These are phyloP conservation scores for Pseudoturritis turrita DNA, from an alignment of 345 rosid species.

Conservation along the genomic window DNA sequence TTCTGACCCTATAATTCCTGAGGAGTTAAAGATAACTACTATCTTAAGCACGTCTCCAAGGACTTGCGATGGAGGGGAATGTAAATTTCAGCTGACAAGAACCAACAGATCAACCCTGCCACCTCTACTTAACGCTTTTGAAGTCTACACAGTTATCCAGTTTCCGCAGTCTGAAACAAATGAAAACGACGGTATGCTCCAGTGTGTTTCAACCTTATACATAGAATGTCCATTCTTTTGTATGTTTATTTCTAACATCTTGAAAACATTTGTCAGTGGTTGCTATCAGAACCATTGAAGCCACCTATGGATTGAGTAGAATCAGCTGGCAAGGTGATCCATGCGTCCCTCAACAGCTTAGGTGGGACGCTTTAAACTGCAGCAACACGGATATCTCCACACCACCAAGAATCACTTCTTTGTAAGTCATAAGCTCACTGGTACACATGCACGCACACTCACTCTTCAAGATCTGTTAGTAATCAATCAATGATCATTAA, in stretches of 20 bases:
- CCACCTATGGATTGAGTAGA: constrained; percentile 13
- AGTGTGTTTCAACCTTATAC: background rate
- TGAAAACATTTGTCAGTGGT: background rate
- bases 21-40: background rate
- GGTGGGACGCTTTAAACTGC: constrained; percentile 20
- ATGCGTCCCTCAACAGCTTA: constrained; percentile 6
- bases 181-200: constrained; percentile 14
- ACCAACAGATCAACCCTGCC: constrained; percentile 29
- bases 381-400: background rate
- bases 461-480: background rate
- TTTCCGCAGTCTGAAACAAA: constrained; percentile 23
- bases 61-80: background rate
- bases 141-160: constrained; percentile 1
- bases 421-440: constrained; percentile 17
- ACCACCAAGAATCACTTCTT: constrained; percentile 20
- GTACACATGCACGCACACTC: background rate
- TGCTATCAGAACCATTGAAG: background rate
- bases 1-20: background rate
- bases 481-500: background rate
- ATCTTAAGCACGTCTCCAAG: background rate
- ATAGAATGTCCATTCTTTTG: background rate
- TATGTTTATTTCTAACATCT: background rate
- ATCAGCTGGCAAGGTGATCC: constrained; percentile 30
- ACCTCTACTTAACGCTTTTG: constrained; percentile 25
- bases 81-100: constrained; percentile 12